Base-by-base conservation (phyloP, 495 filamentous ascomycete species). In the Penicillium nucicola region DNA sequence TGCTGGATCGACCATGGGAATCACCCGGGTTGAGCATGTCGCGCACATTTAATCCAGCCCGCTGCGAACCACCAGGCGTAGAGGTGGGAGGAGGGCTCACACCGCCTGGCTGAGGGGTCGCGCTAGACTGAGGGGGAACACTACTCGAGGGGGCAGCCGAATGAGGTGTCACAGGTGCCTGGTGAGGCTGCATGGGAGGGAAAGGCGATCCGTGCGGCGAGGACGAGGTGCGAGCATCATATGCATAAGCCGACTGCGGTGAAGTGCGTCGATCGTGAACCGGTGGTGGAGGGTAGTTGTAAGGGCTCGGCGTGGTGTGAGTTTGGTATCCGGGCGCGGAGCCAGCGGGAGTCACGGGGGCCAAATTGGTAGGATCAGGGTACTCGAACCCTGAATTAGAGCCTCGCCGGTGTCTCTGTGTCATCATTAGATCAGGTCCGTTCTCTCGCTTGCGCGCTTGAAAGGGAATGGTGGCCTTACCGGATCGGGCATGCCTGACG, bases 331-430 rank as follows among this genome's bases (percentile, higher is more conserved):
- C 77, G 33, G 76, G 65, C 17, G 69, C 66, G 41, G 77, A 76
- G 15, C 69, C 68, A 11, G 70, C 69, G 41, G 77, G 77, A 15
- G 77, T 80, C 28, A 78, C 75, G 14, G 77, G 77, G 17, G 75
- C 77, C 22, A 81, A 65, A 52, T 77, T 76, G 33, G 76, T 78
- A 10, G 78, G 78, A 57, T 81, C 78, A 23, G 77, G 78, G 47
- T 81, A 80, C 46, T 78, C 74, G 56, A 69, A 80, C 13, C 69
- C 74, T 45, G 70, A 70, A 22, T 67, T 69, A 5, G 76, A 77
- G 48, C 75, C 72, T 45, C 75, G 75, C 36, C 77, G 74, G 45
- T 68, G 70, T 65, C 77, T 69, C 71, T 77, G 48, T 25, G 7
- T 57, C 50, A 50, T 46, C 37, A 65, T 57, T 48, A 65, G 60